Evolutionary conservation across 352 stramenopile genomes (phyloP), one percentile per base, ranked within the genome.

Genomic region (Aphanomyces stellatus): DNA sequence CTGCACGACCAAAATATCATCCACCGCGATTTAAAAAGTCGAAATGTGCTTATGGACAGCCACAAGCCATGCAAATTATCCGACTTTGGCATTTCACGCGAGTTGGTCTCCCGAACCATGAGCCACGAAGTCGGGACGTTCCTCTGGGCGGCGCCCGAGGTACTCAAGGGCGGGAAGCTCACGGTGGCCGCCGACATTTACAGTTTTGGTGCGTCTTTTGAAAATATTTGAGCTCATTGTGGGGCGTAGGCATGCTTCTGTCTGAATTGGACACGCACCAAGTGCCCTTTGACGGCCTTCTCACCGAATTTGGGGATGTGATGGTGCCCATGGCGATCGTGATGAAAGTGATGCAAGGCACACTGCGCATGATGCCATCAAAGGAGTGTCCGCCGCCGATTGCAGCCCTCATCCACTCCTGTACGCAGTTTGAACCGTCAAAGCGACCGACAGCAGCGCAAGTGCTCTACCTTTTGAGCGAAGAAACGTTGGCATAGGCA

Each of bases 191-290:
- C 51, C 25, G 51, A 59, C 30, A 59, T 59, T 37, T 59, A 59
- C 51, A 40, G 24, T 11, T 59, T 59, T 37, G 51, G 51, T 59
- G 33, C 51, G 0, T 61, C 7, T 13, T 40, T 19, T 42, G 25
- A 15, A 22, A 11, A 28, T 53, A 1, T 53, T 53, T 53, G 2
- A 28, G 46, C 24, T 53, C 46, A 53, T 53, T 28, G 22, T 60
- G 11, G 33, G 40, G n/a, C 22, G 37, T 60, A 56, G 43, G 60
- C 57, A 56, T 67, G 40, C n/a, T 67, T 8, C n/a, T 64, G 27
- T 53, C 56, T 11, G 56, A 64, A 41, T 34, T 60, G 60, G 60
- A 60, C 43, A 67, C 60, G 8, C 40, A 67, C 27, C 19, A 48
- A 27, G 33, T 67, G 11, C 60, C 40, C 40, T 60, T 34, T 33